Evolutionary conservation across 2,329 filamentous ascomycete genomes (phyloP).

Genomic region (Pezicula carpinea): DNA sequence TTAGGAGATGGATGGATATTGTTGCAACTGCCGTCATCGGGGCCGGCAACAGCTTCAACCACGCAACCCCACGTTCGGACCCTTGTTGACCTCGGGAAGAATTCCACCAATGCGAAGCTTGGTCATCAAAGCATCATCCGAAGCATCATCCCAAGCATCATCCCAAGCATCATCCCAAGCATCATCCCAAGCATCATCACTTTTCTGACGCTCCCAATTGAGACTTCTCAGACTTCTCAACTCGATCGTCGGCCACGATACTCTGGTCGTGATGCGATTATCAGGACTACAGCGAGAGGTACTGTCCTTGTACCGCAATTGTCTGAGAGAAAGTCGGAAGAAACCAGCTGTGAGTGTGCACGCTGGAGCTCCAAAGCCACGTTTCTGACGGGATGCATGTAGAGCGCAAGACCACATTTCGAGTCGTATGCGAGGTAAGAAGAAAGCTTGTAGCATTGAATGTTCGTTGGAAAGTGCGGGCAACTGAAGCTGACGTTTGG

Average conservation of each 20-base stretch:
- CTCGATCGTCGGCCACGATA: not conserved
- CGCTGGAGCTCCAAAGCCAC: conserved; percentile 1
- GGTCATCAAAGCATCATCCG: no score
- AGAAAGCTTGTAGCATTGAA: conserved; percentile 4
- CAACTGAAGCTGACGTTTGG: conserved; percentile 1
- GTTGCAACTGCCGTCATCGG: conserved; percentile 1
- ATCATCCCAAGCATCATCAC: no score
- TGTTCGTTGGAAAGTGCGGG: not conserved
- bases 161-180: no score
- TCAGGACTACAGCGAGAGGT: conserved; percentile 93
- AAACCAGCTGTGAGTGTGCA: conserved; percentile 64
- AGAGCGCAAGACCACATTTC: conserved; percentile 59
- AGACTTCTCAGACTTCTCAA: no score
- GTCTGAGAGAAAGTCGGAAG: conserved; percentile 72
- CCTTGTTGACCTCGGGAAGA: conserved; percentile 1
- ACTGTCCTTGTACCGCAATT: conserved; percentile 78
- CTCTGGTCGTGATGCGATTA: conserved; percentile 42
- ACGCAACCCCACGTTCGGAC: not conserved
- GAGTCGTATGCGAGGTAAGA: conserved; percentile 57
- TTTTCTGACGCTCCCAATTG: no score
- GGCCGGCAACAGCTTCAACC: not conserved
- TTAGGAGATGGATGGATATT: not conserved
- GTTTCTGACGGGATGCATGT: not conserved
- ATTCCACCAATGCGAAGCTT: conserved; percentile 2
- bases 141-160: no score